A percentile compares a stretch with the other conserved stretches of the same genome.
These are phyloP conservation scores for Beta vulgaris DNA, from an alignment of 148 eudicot species.

Conservation along the genomic window DNA sequence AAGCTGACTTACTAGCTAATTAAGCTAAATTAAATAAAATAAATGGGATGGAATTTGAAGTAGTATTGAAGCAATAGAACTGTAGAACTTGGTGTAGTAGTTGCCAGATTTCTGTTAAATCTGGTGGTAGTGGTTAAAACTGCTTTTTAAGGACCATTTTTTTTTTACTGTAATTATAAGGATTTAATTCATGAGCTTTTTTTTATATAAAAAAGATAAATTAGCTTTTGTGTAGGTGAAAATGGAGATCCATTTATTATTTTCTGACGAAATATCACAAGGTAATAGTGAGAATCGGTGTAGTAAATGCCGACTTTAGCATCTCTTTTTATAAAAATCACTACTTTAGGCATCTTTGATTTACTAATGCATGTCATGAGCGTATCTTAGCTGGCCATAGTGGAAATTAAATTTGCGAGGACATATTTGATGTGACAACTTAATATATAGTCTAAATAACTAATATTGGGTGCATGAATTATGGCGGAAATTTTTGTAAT, in stretches of 20 bases:
- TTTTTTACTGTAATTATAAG: neutral
- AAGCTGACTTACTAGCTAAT: neutral
- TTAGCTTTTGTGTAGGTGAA: neutral
- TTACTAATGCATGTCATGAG: neutral
- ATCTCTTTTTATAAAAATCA: neutral
- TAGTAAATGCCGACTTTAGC: constrained; percentile 8
- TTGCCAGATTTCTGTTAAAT: constrained; percentile 1
- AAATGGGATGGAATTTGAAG: too few species aligned
- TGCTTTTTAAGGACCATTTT: neutral
- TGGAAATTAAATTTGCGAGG: neutral
- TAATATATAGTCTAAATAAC: too few species aligned
- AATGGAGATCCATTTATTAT: constrained; percentile 5
- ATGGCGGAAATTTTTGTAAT: too few species aligned
- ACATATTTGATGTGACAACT: constrained; percentile 4
- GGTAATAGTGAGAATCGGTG: constrained; percentile 11
- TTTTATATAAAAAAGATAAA: neutral
- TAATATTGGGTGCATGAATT: too few species aligned
- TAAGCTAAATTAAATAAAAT: neutral
- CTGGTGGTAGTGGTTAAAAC: neutral
- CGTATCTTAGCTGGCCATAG: constrained; percentile 17
- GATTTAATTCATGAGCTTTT: neutral
- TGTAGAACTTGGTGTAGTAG: neutral
- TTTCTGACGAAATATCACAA: constrained; percentile 16
- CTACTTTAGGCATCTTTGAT: constrained; percentile 15
- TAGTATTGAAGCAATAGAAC: neutral